phyloP scores from a whole-genome alignment of 345 rosid species.

The Limnanthes douglasii region DNA sequence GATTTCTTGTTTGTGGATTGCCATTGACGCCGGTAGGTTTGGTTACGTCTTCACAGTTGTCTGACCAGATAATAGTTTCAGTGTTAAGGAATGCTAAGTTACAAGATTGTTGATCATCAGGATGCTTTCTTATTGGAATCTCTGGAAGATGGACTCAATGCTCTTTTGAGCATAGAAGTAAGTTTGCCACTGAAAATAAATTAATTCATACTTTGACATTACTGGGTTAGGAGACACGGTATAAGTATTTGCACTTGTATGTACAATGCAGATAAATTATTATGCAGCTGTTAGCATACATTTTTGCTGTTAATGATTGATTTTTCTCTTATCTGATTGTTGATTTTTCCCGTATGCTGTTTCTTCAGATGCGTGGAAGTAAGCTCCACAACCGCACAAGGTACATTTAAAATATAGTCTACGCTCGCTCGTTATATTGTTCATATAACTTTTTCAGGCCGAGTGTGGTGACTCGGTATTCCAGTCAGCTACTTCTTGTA shows the following conservation, averaged over 20 bases:
- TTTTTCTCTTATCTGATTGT: not conserved
- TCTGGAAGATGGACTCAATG: conserved; percentile 85
- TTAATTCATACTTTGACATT: too few relatives aligned
- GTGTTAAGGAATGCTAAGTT: conserved; percentile 6
- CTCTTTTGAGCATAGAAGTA: conserved; percentile 92
- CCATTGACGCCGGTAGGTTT: conserved; percentile 45
- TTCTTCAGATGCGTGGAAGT: conserved; percentile 88
- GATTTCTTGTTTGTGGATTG: conserved; percentile 84
- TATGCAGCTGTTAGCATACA: too few relatives aligned
- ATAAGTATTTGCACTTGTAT: too few relatives aligned
- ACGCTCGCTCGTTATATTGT: too few relatives aligned
- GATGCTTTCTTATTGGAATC: conserved; percentile 50
- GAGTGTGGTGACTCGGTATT: too few relatives aligned
- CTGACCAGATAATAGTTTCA: conserved; percentile 3
- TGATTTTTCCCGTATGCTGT: conserved; percentile 5
- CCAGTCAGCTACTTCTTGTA: too few relatives aligned
- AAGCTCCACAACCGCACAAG: conserved; percentile 90
- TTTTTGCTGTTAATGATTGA: too few relatives aligned
- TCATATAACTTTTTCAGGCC: too few relatives aligned
- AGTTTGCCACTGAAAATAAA: too few relatives aligned
- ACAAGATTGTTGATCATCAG: conserved; percentile 26
- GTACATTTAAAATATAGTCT: conserved; percentile 21
- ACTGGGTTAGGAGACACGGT: too few relatives aligned
- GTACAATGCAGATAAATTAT: too few relatives aligned
- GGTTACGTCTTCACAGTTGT: conserved; percentile 7